phyloP scores from a whole-genome alignment of 192 early-diverging fungal species.

The Entomortierella chlamydospora region DNA sequence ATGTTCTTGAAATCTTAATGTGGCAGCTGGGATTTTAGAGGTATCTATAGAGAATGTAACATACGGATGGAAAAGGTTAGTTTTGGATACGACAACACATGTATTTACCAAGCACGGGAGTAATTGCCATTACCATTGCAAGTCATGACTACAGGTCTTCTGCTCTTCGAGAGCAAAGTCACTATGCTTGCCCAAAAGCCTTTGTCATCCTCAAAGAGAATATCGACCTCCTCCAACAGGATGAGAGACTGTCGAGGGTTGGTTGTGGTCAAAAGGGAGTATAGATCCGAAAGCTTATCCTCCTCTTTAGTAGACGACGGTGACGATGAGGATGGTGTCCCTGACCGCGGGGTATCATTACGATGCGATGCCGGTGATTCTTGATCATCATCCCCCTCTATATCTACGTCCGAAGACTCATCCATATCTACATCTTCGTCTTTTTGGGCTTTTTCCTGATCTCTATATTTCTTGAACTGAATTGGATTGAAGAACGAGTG shows the following conservation, averaged over 20 bases:
- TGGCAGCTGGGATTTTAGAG: conserved; percentile 32
- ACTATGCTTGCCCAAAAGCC: conserved; percentile 81
- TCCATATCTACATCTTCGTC: conserved; percentile 10
- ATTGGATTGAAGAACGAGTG: conserved; percentile 29
- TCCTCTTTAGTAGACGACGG: conserved; percentile 13
- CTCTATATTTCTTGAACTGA: not conserved
- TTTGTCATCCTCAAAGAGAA: conserved; percentile 84
- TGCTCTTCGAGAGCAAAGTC: conserved; percentile 74
- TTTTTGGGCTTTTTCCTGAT: not conserved
- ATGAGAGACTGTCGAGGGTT: conserved; percentile 73
- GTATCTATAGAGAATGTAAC: conserved; percentile 15
- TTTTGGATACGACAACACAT: too few relatives aligned
- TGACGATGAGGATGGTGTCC: not conserved
- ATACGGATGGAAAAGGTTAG: too few relatives aligned
- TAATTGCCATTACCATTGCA: conserved; percentile 81
- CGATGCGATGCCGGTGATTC: not conserved
- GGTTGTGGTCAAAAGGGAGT: conserved; percentile 35
- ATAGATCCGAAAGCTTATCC: conserved; percentile 47
- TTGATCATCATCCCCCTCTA: conserved; percentile 16
- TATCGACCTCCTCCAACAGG: conserved; percentile 87
- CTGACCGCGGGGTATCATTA: not conserved
- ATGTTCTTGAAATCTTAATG: conserved; percentile 42
- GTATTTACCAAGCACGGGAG: too few relatives aligned
- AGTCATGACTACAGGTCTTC: conserved; percentile 85
- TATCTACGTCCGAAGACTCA: conserved; percentile 1